Evolutionary conservation across 2,329 filamentous ascomycete genomes (phyloP).

Genomic region (Ophiostoma quercus): DNA sequence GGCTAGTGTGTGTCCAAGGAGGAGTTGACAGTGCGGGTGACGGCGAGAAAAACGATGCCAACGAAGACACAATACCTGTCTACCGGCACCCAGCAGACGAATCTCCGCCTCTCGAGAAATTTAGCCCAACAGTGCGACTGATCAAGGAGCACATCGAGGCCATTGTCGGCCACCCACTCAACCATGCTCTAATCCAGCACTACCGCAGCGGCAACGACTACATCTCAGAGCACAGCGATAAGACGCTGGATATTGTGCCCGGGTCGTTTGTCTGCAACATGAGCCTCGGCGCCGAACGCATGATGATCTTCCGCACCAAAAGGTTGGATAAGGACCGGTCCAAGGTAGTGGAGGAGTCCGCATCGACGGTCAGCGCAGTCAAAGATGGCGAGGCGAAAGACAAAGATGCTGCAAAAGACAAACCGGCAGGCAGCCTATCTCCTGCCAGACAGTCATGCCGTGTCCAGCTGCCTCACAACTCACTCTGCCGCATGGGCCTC

Average conservation of each 20-base stretch:
- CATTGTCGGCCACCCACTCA: constrained; percentile 71
- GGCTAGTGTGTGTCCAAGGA: constrained; percentile 86
- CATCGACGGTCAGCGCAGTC: neutral
- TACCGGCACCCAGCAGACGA: constrained; percentile 93
- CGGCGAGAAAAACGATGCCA: neutral
- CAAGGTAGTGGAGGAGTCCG: constrained; percentile 24
- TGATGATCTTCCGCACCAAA: constrained; percentile 85
- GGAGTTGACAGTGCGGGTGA: constrained; percentile 43
- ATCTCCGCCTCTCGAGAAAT: constrained; percentile 69
- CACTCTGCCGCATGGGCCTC: constrained; percentile 76
- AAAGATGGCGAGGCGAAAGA: neutral
- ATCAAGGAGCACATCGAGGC: constrained; percentile 66
- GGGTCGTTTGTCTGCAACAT: constrained; percentile 85
- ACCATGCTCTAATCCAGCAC: constrained; percentile 87
- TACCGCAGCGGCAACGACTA: constrained; percentile 87
- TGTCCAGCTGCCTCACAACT: constrained; percentile 78
- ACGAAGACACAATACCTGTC: constrained; percentile 60
- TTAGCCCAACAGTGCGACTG: constrained; percentile 64
- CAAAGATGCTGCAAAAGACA: neutral
- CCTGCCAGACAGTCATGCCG: constrained; percentile 36
- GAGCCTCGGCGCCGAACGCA: constrained; percentile 84
- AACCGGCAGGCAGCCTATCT: neutral
- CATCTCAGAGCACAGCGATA: constrained; percentile 95
- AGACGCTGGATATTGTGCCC: constrained; percentile 82
- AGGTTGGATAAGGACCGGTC: constrained; percentile 43